A percentile compares a stretch with the other conserved stretches of the same genome.
phyloP scores from a whole-genome alignment of 1,139 yeast genomes.

The Candida smagusa region DNA sequence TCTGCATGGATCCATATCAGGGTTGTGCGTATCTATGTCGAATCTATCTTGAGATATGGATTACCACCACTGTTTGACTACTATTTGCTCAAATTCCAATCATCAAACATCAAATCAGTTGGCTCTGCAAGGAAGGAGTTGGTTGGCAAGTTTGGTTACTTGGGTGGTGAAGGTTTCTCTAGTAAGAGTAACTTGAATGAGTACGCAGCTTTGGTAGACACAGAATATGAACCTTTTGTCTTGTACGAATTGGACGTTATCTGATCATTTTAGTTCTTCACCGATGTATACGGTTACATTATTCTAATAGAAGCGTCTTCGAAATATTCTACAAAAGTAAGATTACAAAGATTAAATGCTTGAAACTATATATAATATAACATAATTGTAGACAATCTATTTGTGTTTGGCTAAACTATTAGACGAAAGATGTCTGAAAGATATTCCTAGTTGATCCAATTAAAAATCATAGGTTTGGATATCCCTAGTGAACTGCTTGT shows the following conservation, averaged over 20 bases:
- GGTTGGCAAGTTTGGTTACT: conserved; percentile 72
- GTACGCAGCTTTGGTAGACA: conserved; percentile 87
- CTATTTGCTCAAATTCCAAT: conserved; percentile 47
- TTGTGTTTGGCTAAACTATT: too few species aligned
- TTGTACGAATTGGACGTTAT: conserved; percentile 54
- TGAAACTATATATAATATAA: too few species aligned
- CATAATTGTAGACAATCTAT: too few species aligned
- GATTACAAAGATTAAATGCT: too few species aligned
- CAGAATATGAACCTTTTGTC: conserved; percentile 95
- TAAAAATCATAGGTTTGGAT: too few species aligned
- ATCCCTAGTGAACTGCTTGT: too few species aligned
- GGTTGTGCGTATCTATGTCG: conserved; percentile 53
- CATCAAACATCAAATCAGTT: conserved; percentile 36
- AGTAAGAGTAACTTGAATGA: conserved; percentile 68
- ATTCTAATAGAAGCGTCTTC: neutral
- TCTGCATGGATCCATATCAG: conserved; percentile 89
- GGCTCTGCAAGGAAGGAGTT: conserved; percentile 66
- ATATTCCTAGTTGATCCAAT: too few species aligned
- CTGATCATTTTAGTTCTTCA: conserved; percentile 10
- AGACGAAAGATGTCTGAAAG: too few species aligned
- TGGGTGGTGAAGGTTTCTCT: conserved; percentile 87
- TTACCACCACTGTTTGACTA: conserved; percentile 89
- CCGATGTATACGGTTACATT: neutral
- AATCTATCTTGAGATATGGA: conserved; percentile 86
- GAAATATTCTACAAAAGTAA: neutral